Percentiles rank a stretch among this genome's conserved stretches.
These are phyloP conservation scores for Aspergillus ostianus DNA, from an alignment of 495 filamentous ascomycete species.

Conservation along the genomic window DNA sequence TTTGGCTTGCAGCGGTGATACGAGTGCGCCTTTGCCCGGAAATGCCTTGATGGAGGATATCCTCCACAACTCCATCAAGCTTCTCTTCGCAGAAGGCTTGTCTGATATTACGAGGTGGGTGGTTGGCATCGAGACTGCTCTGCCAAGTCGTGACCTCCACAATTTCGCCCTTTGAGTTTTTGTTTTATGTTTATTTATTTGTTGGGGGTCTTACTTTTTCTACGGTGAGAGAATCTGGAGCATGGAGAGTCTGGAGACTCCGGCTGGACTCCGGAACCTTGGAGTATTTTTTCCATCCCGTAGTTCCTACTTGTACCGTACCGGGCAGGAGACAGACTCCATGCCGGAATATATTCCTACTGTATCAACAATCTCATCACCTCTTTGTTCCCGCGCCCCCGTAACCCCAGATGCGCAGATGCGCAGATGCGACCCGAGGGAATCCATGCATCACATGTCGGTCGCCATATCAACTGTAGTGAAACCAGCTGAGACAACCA, in stretches of 20 bases:
- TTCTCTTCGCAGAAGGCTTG: slow-evolving; percentile 24
- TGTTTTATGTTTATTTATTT: slow-evolving; percentile 1
- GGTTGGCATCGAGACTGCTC: slow-evolving; percentile 2
- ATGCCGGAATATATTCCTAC: too few species aligned
- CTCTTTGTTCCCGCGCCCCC: too few species aligned
- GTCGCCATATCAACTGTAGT: neutral
- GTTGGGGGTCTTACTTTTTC: neutral
- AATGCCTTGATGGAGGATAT: slow-evolving; percentile 8
- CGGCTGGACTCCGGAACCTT: neutral
- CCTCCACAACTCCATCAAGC: slow-evolving; percentile 16
- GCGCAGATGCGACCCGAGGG: too few species aligned
- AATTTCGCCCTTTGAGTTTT: neutral
- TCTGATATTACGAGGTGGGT: slow-evolving; percentile 6
- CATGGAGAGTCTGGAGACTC: slow-evolving; percentile 1
- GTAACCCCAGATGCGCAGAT: neutral
- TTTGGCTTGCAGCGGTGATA: neutral
- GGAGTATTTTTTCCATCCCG: neutral
- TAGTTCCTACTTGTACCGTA: neutral
- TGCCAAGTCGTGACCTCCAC: slow-evolving; percentile 15
- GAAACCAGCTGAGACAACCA: neutral
- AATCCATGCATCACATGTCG: neutral
- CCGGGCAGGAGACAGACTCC: too few species aligned
- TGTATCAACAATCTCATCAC: too few species aligned
- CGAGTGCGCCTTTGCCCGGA: slow-evolving; percentile 1
- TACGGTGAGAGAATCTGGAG: slow-evolving; percentile 7